Conservation (phyloP, 805 yeast species). For the Kregervanrija pseudodelftensis region DNA sequence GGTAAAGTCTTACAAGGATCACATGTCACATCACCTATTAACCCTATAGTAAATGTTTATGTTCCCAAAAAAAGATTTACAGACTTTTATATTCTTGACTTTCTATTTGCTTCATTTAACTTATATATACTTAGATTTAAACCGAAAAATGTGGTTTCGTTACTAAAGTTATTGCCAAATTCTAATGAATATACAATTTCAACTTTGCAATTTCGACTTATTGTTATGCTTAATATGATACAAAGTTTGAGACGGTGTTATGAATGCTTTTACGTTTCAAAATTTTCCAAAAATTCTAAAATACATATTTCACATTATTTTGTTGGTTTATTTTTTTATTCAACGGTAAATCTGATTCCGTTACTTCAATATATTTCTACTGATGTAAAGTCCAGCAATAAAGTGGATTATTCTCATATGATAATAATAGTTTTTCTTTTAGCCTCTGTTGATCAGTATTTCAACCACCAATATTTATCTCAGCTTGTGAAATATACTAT, state of each 20-base stretch:
- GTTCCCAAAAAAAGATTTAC: conserved; percentile 59
- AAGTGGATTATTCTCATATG: not conserved
- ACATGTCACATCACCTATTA: not conserved
- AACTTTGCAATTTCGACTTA: conserved; percentile 3
- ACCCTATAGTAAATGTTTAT: conserved; percentile 19
- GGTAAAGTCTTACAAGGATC: conserved; percentile 10
- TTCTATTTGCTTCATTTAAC: conserved; percentile 23
- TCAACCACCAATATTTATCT: conserved; percentile 45
- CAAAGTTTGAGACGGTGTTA: conserved; percentile 51
- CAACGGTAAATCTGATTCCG: conserved; percentile 36
- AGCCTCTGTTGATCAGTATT: conserved; percentile 39
- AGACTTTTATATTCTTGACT: conserved; percentile 52
- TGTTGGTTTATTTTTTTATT: conserved; percentile 56
- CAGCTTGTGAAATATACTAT: conserved; percentile 44
- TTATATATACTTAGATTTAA: conserved; percentile 3
- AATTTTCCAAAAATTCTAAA: conserved; percentile 38
- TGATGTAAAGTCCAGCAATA: too few species aligned
- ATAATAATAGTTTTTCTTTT: conserved; percentile 21
- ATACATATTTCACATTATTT: conserved; percentile 64
- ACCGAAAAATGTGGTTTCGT: not conserved
- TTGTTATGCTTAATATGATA: conserved; percentile 22
- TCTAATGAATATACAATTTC: not conserved
- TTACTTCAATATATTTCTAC: conserved; percentile 1
- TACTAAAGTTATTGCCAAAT: too few species aligned
- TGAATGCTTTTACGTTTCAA: conserved; percentile 47